phyloP scores from a whole-genome alignment of 2,329 filamentous ascomycete genomes.

The Colletotrichum noveboracense region DNA sequence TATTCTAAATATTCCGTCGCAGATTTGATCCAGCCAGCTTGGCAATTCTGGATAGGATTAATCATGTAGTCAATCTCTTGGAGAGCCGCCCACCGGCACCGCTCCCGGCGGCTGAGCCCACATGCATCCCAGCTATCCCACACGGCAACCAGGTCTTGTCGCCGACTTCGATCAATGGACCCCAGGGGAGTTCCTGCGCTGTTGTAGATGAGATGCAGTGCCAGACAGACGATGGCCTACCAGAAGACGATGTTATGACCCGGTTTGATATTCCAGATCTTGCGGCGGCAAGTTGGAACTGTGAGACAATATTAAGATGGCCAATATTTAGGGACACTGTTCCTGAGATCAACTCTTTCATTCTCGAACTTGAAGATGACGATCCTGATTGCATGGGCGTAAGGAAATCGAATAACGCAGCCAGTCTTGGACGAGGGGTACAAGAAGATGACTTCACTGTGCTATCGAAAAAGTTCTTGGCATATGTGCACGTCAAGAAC shows the following conservation, averaged over 20 bases:
- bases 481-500: conserved; percentile 37
- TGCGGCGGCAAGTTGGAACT: conserved; percentile 20
- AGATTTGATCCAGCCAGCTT: conserved; percentile 41
- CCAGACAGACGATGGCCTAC: neutral
- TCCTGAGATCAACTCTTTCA: conserved; percentile 24
- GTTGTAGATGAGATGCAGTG: neutral
- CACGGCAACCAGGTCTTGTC: neutral
- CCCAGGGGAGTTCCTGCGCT: neutral
- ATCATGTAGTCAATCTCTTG: conserved; percentile 28
- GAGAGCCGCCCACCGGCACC: conserved; percentile 5
- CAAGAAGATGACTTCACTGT: conserved; percentile 31
- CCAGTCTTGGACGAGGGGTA: conserved; percentile 24
- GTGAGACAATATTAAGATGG: conserved; percentile 33
- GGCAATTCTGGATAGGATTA: conserved; percentile 35
- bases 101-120: neutral
- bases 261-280: conserved; percentile 18
- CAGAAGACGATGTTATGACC: conserved; percentile 1
- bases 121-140: neutral
- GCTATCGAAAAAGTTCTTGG: conserved; percentile 31
- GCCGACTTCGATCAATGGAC: neutral
- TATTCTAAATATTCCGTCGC: neutral
- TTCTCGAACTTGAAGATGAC: conserved; percentile 21
- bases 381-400: conserved; percentile 6
- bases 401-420: neutral
- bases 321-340: conserved; percentile 30